Evolutionary conservation across 1,139 yeast species (phyloP), one percentile per base, ranked within the genome.

Genomic region (Kazachstania sp.): DNA sequence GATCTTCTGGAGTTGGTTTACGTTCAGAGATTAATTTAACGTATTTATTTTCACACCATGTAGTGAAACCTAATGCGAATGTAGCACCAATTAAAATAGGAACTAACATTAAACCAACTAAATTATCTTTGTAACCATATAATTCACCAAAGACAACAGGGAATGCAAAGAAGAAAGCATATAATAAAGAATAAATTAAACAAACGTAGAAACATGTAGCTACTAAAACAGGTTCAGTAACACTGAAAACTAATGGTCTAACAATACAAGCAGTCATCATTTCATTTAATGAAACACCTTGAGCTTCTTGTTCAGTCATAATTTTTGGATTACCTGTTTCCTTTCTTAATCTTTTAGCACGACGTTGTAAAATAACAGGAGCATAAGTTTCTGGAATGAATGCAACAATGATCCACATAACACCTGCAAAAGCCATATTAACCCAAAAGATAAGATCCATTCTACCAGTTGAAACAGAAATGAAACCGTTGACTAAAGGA

Each of bases 281-380:
- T 60, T 86, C 92, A 32, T 68, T 70, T 43, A 85, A 63, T 0
- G 85, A 68, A 64, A 83, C 65, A 45, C 92, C 90, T 49, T 76
- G 77, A 15, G 88, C 86, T 67, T 87, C 96, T 66, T 85, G 95
- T 69, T 87, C 96, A 26, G 96, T 87, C 90, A 86, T 84, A 55
- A 87, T 86, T 63, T 83, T 81, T 16, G 71, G 70, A 62, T 86
- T 83, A 45, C 95, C 95, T 9, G 95, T 83, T 67, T 84, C 85
- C 61, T 79, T 76, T 72, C 96, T 77, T 60, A 86, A 63, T 55
- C 65, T 74, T 56, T 70, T 69, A 38, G 96, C 96, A 62, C 87
- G 77, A 41, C 66, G 73, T 64, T 84, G 86, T 57, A 87, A 72
- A 49, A 87, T 86, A 6, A 82, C 87, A 4, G 96, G 96, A 2